Conservation (phyloP, 352 stramenopile genomes). For the Globisporangium cylindrosporum region DNA sequence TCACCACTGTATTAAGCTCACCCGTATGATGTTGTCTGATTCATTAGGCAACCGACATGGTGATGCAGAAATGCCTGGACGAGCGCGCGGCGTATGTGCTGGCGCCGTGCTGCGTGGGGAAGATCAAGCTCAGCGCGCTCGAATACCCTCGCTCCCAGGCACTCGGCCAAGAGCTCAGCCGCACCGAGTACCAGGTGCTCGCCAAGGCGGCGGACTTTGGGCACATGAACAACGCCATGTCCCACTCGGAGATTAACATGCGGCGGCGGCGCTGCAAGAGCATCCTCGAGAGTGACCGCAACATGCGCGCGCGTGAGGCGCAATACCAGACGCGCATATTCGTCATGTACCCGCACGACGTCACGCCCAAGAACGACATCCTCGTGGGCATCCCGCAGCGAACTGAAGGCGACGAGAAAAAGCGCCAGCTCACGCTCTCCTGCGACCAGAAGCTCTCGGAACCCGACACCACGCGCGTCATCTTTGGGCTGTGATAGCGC, state of each 20-base stretch:
- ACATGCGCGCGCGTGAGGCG: slow-evolving; percentile 47
- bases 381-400: slow-evolving; percentile 59
- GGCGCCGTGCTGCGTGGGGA: slow-evolving; percentile 78
- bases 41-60: slow-evolving; percentile 66
- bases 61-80: slow-evolving; percentile 69
- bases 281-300: slow-evolving; percentile 80
- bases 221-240: slow-evolving; percentile 39
- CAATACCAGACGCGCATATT: slow-evolving; percentile 72
- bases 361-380: slow-evolving; percentile 83
- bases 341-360: slow-evolving; percentile 69
- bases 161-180: slow-evolving; percentile 38
- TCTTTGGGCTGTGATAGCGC: slow-evolving; percentile 14
- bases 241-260: slow-evolving; percentile 45
- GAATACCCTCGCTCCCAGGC: slow-evolving; percentile 57
- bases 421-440: slow-evolving; percentile 24
- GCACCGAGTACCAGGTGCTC: slow-evolving; percentile 72
- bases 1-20: neutral
- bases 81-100: slow-evolving; percentile 66
- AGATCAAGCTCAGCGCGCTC: slow-evolving; percentile 67
- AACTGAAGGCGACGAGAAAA: neutral
- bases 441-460: slow-evolving; percentile 25
- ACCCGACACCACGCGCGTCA: slow-evolving; percentile 1
- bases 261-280: slow-evolving; percentile 71
- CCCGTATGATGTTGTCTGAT: neutral
- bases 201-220: slow-evolving; percentile 78